Evolutionary conservation across 2,329 filamentous ascomycete genomes (phyloP), one percentile per base, ranked within the genome.

Genomic region (Coniochaeta ligniaria): DNA sequence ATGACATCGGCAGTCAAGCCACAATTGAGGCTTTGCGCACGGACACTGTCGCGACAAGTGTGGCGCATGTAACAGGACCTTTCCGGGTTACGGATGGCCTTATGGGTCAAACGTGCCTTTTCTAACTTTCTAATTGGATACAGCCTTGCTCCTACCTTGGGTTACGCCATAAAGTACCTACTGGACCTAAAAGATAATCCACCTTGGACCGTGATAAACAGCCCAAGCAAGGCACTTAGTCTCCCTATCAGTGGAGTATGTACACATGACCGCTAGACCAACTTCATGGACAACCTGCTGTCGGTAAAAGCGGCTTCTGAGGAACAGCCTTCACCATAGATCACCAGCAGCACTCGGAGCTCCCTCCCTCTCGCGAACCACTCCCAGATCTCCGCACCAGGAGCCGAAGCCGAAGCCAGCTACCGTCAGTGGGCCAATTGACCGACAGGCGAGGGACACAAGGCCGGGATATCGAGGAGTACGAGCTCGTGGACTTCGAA

Each of bases 401-500:
- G 35, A 24, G 31, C 54, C 54, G 31, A 56, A 24, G 31, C 54
- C 54, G 31, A 56, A 38, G 20, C 14, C 28, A 28, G n/a, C 22
- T 6, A 31, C 2, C 47, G 47, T 52, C 47, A 52, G 47, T 52
- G 54, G 54, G 54, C 54, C 20, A 38, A 35, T 57, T 11, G 24
- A 58, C 56, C 35, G 56, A 58, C 38, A 58, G 38, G 56, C 14
- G 56, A 45, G 56, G 56, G 56, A 58, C 24, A 58, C 2, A 31
- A 24, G 22, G 22, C 7, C 20, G 56, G 45, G 22, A 57, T 26
- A 41, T 31, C 6, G 63, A 66, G 33, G 61, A 67, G 58, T 78
- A 75, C 70, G 78, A 80, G 64, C 75, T 83, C 55, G 67, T 66
- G 62, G 74, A 77, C 56, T 79, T 78, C 67, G 63, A 67, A 41